Base-by-base conservation (phyloP, 1,284 basidiomycete species). In the Thecaphora thlaspeos region DNA sequence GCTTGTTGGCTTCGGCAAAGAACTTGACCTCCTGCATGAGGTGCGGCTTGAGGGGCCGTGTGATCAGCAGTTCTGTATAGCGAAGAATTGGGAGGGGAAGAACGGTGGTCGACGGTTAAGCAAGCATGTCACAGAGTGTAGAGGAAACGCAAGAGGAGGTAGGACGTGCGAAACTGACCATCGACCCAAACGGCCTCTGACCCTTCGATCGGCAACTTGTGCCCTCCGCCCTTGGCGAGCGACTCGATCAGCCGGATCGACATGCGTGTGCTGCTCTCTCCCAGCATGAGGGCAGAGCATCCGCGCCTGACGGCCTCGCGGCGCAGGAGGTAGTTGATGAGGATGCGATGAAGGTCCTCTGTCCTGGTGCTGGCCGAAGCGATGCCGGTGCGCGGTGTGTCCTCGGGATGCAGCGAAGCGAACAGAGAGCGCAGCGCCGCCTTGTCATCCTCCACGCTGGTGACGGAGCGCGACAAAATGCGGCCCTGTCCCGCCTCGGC, bases 201-300 rank as follows among this genome's bases (percentile, higher is more conserved):
- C 37, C 61, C 57, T 24, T 66, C 62, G 3, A 75, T 50, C 18
- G 74, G 54, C 19, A 73, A 55, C 48, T 76, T 75, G 56, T 71
- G 67, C 1, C 72, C 74, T 4, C 62, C 66, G 1, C 74, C 74
- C 30, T 70, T 70, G 18, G 68, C 63, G 19, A 76, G 43, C 21
- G 48, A 54, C 32, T 71, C 70, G 38, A 76, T 61, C 8, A 70
- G 57, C 3, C 60, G 61, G 28, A 74, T 68, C 36, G 72, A 68
- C 23, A 60, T 52, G 2, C 68, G 51, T 5, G 64, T 70, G 0
- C 60, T 68, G 15, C 46, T 57, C 17, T 75, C 62, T 23, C 58
- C 72, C 4, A 68, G 56, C 11, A 76, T 45, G 4, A 76, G 59
- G 2, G 68, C 62, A 2, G 63, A 48, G 28, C 66, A 68, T 15